phyloP scores from a whole-genome alignment of 441 rosid species.

The Brassica balearica region DNA sequence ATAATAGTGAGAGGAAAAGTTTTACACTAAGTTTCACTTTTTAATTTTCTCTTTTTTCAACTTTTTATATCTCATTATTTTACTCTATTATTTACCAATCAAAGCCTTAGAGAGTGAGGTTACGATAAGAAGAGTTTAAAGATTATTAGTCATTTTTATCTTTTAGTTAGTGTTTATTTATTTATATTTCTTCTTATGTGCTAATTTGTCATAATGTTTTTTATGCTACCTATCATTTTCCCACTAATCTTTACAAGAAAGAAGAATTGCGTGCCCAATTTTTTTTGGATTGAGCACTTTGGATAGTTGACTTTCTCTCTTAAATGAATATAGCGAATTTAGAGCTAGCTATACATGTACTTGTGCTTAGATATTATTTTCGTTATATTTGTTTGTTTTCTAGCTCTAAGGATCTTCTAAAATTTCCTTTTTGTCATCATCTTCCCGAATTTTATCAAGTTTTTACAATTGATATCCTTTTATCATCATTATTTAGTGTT shows the following conservation, averaged over 20 bases:
- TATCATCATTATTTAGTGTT: background rate
- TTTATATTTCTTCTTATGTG: background rate
- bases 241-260: background rate
- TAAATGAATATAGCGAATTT: background rate
- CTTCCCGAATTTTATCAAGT: background rate
- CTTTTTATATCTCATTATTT: too few relatives aligned
- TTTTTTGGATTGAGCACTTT: background rate
- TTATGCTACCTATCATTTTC: background rate
- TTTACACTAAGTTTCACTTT: too few relatives aligned
- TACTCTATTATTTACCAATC: too few relatives aligned
- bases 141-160: too few relatives aligned
- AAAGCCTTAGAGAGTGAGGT: background rate
- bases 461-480: background rate
- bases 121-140: background rate
- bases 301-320: conserved; percentile 6
- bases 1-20: too few relatives aligned
- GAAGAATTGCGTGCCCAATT: background rate
- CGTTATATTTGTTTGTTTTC: conserved; percentile 6
- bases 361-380: conserved; percentile 5
- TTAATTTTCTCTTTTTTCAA: too few relatives aligned
- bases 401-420: conserved; percentile 12
- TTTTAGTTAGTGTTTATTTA: background rate
- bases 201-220: background rate
- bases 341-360: background rate
- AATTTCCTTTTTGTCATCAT: background rate